Base-by-base conservation (phyloP, 2,329 filamentous ascomycete genomes). In the Fusarium tuaranense region DNA sequence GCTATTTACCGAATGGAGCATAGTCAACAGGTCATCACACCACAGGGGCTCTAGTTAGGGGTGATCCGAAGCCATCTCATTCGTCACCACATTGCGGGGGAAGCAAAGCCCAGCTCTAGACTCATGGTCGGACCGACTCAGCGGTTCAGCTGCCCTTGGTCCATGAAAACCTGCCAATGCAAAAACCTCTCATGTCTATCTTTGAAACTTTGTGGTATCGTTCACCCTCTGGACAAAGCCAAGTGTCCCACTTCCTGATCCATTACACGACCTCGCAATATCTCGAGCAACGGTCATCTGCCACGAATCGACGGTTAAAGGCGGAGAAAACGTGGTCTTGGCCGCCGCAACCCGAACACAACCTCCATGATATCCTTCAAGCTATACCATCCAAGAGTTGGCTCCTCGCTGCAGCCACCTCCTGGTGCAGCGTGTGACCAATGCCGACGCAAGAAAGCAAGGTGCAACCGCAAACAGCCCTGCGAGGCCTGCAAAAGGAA, bases 381-480 rank as follows among this genome's bases (percentile, higher is more conserved):
- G 38, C 55, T 69, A 14, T 65, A 61, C 16, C 27, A 69, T 41
- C 62, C 67, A 22, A 60, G 61, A 44, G 27, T 30, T 13, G 55
- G 36, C 20, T n/a, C 53, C 25, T 34, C 62, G 13, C 62, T 69
- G 46, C 62, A 65, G 22, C 38, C 39, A 27, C 62, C 67, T 39
- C 67, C 67, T 25, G 62, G 67, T 55, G 30, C 44, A 10, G 67
- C 62, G 41, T 69, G 67, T 53, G 67, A 69, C 38, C 67, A 69
- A 20, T 69, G 67, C 18, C 67, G 67, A 10, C 67, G 62, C 38
- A 65, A 48, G 18, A 69, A 69, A 53, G 67, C 67, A 36, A 69
- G 58, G 10, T 69, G 67, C 25, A 65, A 69, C 30, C 67, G 67
- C 12, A n/a, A 69, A 53, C 38, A 60, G 30, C 67, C 67, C 14